Conservation (phyloP, 2,329 filamentous ascomycete genomes). For the Aspergillus viridinutans region DNA sequence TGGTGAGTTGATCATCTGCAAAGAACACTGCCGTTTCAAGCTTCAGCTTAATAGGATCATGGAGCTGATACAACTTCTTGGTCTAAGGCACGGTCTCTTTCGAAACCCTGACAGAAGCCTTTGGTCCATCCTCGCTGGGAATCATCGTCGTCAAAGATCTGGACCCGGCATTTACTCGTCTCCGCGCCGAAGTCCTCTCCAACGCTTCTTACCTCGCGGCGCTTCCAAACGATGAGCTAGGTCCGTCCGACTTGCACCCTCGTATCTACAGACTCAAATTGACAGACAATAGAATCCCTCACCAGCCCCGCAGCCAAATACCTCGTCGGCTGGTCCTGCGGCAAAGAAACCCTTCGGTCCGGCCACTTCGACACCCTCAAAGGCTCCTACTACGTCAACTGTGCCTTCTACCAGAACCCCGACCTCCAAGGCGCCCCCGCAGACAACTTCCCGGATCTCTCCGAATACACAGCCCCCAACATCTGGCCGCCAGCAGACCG, state of each 20-base stretch:
- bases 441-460: conserved; percentile 53
- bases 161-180: conserved; percentile 63
- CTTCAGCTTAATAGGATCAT: neutral
- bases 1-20: conserved; percentile 31
- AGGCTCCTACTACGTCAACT: conserved; percentile 62
- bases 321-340: conserved; percentile 61
- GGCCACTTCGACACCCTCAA: conserved; percentile 61
- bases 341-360: conserved; percentile 59
- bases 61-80: neutral
- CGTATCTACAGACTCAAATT: neutral
- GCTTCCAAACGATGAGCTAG: conserved; percentile 65
- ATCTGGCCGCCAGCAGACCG: conserved; percentile 71
- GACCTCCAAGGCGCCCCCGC: conserved; percentile 34
- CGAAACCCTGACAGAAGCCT: conserved; percentile 58
- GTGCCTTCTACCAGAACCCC: conserved; percentile 48
- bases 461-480: conserved; percentile 86
- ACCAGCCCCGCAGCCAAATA: conserved; percentile 50
- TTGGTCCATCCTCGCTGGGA: conserved; percentile 84
- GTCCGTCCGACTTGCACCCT: conserved; percentile 43
- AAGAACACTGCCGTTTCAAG: neutral
- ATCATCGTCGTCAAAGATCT: conserved; percentile 92
- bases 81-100: conserved; percentile 38
- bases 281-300: conserved; percentile 32
- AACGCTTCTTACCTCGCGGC: conserved; percentile 88
- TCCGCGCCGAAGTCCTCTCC: conserved; percentile 72